Percentiles rank a stretch among this genome's conserved stretches.
These are phyloP conservation scores for Isatis tinctoria DNA, from an alignment of 345 rosid genomes.

Conservation along the genomic window DNA sequence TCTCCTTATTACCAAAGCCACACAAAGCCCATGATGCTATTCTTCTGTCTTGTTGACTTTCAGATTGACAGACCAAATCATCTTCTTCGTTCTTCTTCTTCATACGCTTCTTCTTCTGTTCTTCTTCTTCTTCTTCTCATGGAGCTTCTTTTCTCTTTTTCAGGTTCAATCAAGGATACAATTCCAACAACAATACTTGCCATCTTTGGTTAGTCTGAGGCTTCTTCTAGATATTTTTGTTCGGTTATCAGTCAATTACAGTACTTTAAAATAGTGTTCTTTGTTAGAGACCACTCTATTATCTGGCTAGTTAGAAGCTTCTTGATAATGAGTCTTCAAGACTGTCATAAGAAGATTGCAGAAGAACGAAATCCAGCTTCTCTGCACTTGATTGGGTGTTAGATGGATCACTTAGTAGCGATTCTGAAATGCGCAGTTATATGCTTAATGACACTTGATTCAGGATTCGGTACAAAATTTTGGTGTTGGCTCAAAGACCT, in stretches of 20 bases:
- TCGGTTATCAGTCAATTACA: neutral
- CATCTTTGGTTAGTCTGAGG: conserved; percentile 42
- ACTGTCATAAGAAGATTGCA: neutral
- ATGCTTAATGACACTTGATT: neutral
- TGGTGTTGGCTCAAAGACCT: neutral
- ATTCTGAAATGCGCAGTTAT: neutral
- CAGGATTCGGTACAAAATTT: neutral
- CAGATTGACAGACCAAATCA: no score
- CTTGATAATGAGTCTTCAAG: neutral
- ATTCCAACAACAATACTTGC: no score
- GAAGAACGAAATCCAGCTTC: neutral
- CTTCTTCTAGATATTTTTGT: neutral
- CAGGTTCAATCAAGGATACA: no score
- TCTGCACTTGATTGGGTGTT: neutral
- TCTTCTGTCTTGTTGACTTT: no score
- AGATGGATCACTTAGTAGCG: neutral
- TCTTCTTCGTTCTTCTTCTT: no score
- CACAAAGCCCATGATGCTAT: no score
- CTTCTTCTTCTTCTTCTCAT: no score
- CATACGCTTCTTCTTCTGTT: no score
- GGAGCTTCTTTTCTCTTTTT: no score
- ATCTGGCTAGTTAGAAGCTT: conserved; percentile 1
- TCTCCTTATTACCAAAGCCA: no score
- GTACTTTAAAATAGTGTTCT: neutral
- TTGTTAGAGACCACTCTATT: conserved; percentile 2